Evolutionary conservation across 139 green algal genomes (phyloP).

Genomic region (Mesotaenium endlicherianum): DNA sequence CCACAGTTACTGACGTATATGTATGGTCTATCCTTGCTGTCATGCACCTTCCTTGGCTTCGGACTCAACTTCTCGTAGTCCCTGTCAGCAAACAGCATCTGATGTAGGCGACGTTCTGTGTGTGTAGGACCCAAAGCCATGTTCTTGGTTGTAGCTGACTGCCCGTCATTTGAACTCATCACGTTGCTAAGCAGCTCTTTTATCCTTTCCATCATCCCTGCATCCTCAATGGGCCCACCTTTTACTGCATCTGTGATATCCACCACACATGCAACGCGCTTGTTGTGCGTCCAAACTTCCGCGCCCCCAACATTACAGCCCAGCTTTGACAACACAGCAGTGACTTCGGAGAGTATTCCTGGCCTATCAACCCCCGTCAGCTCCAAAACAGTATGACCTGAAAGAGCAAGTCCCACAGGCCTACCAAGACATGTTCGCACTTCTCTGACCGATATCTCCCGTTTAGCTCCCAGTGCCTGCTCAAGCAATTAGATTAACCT

Average conservation of each 20-base stretch:
- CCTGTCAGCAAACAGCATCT: conserved; percentile 74
- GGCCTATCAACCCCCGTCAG: conserved; percentile 75
- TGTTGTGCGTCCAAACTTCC: conserved; percentile 64
- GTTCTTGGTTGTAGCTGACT: neutral
- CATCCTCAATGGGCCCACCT: conserved; percentile 34
- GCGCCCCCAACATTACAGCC: conserved; percentile 81
- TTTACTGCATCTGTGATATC: conserved; percentile 36
- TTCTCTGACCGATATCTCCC: conserved; percentile 24
- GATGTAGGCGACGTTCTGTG: conserved; percentile 87
- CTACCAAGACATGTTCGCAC: conserved; percentile 41
- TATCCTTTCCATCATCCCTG: conserved; percentile 14
- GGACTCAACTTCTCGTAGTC: conserved; percentile 21
- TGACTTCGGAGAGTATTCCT: conserved; percentile 82
- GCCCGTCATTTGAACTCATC: conserved; percentile 20
- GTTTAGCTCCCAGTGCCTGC: conserved; percentile 51
- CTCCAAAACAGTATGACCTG: conserved; percentile 80
- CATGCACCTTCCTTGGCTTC: neutral
- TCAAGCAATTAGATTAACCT: neutral
- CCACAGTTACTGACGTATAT: conserved; percentile 16
- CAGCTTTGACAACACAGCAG: conserved; percentile 73
- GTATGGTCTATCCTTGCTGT: neutral
- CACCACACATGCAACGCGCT: conserved; percentile 41
- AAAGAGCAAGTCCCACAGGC: conserved; percentile 52
- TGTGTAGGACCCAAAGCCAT: conserved; percentile 58
- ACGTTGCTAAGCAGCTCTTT: conserved; percentile 12